Percentiles rank a stretch among this genome's conserved stretches.
phyloP scores from a whole-genome alignment of 2,329 filamentous ascomycete species.

The Colletotrichum sp. region DNA sequence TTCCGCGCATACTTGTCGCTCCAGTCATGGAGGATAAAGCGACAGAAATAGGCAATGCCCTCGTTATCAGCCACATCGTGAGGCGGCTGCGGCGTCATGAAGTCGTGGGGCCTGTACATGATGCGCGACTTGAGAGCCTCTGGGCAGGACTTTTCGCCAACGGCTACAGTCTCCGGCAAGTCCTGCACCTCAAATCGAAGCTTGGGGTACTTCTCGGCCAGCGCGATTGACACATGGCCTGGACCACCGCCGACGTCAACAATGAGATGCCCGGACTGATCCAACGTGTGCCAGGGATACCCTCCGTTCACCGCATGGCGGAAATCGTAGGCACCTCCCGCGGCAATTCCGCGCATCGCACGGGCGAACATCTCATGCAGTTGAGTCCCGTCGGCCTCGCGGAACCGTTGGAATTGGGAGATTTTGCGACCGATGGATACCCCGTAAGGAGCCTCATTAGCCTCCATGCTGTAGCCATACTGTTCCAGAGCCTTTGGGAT shows the following conservation, averaged over 20 bases:
- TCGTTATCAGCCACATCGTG: conserved; percentile 26
- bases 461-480: conserved; percentile 6
- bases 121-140: conserved; percentile 18
- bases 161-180: conserved; percentile 21
- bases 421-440: not conserved
- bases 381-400: not conserved
- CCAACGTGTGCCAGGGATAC: not conserved
- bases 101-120: conserved; percentile 25
- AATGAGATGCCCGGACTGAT: conserved; percentile 20
- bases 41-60: conserved; percentile 43
- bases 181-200: conserved; percentile 37
- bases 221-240: conserved; percentile 31
- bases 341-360: not conserved
- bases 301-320: not conserved
- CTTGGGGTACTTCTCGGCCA: conserved; percentile 32
- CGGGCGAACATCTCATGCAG: conserved; percentile 1
- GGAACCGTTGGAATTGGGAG: not conserved
- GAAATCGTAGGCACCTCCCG: not conserved
- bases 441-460: not conserved
- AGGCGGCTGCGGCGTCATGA: conserved; percentile 27
- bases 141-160: conserved; percentile 5
- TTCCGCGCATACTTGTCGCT: conserved; percentile 38
- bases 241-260: conserved; percentile 41
- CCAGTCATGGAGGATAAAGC: conserved; percentile 57
- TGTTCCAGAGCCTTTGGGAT: not conserved